A percentile compares a stretch with the other conserved stretches of the same genome.
Conservation (phyloP, 768 basidiomycete species). For the Holtermannia corniformis region DNA sequence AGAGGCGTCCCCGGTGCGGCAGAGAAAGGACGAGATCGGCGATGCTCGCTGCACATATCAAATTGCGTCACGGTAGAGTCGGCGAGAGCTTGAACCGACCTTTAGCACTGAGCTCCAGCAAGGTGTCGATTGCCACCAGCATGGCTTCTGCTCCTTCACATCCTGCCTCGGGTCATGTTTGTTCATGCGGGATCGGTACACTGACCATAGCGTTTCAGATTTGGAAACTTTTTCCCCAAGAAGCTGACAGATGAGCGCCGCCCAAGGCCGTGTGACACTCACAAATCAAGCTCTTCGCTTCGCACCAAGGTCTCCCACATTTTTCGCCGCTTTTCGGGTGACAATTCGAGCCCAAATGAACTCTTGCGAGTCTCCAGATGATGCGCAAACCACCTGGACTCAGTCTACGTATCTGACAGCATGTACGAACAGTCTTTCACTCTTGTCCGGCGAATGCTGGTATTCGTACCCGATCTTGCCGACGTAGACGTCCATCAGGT, state of each 20-base stretch:
- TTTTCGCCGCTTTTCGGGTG: constrained; percentile 5
- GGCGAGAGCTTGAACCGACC: constrained; percentile 41
- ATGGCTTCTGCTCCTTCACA: constrained; percentile 90
- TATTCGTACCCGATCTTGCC: constrained; percentile 84
- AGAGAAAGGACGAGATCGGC: constrained; percentile 67
- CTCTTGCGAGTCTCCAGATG: constrained; percentile 55
- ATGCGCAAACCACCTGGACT: constrained; percentile 66
- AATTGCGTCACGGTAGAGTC: not conserved
- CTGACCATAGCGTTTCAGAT: constrained; percentile 47
- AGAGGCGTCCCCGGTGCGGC: constrained; percentile 81
- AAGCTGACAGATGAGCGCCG: constrained; percentile 47
- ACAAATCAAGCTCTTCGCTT: constrained; percentile 65
- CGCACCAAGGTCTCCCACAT: constrained; percentile 56
- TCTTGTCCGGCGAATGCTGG: constrained; percentile 26
- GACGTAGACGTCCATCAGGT: constrained; percentile 66
- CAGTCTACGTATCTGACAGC: not conserved
- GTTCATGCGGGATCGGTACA: not conserved
- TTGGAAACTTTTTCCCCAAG: constrained; percentile 73
- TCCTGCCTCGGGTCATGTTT: constrained; percentile 46
- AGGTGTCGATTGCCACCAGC: constrained; percentile 71
- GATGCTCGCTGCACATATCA: constrained; percentile 49
- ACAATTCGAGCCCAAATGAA: constrained; percentile 8
- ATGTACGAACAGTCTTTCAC: constrained; percentile 22
- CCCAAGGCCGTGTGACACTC: not conserved
- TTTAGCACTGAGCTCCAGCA: constrained; percentile 60